Evolutionary conservation across 1,284 basidiomycete species (phyloP), one percentile per base, ranked within the genome.

Genomic region (Ustilago nuda): DNA sequence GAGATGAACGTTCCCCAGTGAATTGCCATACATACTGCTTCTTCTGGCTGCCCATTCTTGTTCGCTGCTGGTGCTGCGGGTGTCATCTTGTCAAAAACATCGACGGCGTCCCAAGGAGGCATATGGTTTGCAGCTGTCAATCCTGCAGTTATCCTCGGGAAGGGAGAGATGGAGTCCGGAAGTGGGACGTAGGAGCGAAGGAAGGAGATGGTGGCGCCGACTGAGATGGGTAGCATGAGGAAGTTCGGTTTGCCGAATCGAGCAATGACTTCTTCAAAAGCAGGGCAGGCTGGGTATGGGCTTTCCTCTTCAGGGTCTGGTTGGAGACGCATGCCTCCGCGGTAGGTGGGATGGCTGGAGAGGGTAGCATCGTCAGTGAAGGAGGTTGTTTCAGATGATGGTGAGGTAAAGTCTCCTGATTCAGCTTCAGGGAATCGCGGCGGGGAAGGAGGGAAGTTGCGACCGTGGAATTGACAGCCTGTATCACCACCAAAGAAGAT

Each of bases 401-500:
- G 48, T 50, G 48, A 13, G 27, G 48, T 13, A 32, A 32, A 50
- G 48, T 12, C 48, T n/a, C 15, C 12, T 13, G 64, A 53, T 9
- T 37, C 59, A n/a, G 32, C 19, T 19, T 72, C 69, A 32, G 27
- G 35, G 2, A 64, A 60, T 8, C 56, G 45, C 11, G 60, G 68
- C 17, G 69, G 77, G 8, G 63, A 30, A 13, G 66, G 77, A 27
- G 74, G 74, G 32, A 69, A 76, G 15, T 58, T 57, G 1, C 59
- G 60, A 19, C 73, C 66, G 50, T 80, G 82, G 52, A 85, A 79
- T 8, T 80, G 81, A 60, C 72, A 84, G 19, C 84, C 84, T 0
- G 84, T 82, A 46, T 85, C 84, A 15, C 84, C 84, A 19, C 82
- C 83, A 32, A 85, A 85, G 66, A 78, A 85, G 32, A 76, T 61